Evolutionary conservation across 2,329 filamentous ascomycete species (phyloP).

Genomic region (Bimuria novae-zelandiae): DNA sequence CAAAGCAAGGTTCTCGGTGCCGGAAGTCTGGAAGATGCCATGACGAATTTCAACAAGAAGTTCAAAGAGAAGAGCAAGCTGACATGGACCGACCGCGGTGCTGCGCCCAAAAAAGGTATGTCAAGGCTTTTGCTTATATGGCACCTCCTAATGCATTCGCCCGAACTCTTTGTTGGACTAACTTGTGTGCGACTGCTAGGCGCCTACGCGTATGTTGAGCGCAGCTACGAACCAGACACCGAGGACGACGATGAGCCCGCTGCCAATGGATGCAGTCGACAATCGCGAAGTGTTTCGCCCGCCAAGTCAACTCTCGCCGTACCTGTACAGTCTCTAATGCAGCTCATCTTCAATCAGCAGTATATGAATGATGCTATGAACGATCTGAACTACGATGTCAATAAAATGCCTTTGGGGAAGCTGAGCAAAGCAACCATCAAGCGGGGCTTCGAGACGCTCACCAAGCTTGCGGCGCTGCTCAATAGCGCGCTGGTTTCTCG

Average conservation of each 20-base stretch:
- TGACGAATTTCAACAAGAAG: slow-evolving; percentile 57
- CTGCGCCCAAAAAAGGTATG: slow-evolving; percentile 57
- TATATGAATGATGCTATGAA: slow-evolving; percentile 71
- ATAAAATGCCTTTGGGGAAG: slow-evolving; percentile 83
- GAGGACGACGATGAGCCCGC: slow-evolving; percentile 50
- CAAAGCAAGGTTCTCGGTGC: slow-evolving; percentile 49
- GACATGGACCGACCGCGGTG: slow-evolving; percentile 55
- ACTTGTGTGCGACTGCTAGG: neutral
- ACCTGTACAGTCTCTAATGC: slow-evolving; percentile 70
- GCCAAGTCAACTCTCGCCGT: slow-evolving; percentile 59
- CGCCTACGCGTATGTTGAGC: slow-evolving; percentile 77
- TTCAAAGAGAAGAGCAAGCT: slow-evolving; percentile 63
- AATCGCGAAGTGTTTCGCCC: slow-evolving; percentile 23
- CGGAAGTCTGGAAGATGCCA: slow-evolving; percentile 47
- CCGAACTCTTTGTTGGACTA: neutral
- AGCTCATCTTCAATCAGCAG: slow-evolving; percentile 80
- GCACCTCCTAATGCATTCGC: neutral
- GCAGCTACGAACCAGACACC: slow-evolving; percentile 72
- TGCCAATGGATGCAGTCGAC: slow-evolving; percentile 37
- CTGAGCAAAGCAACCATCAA: slow-evolving; percentile 78
- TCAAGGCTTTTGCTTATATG: slow-evolving; percentile 48
- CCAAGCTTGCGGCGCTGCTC: slow-evolving; percentile 73
- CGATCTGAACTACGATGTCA: slow-evolving; percentile 70
- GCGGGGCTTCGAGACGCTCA: slow-evolving; percentile 75
- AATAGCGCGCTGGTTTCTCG: slow-evolving; percentile 56